Conservation (phyloP, 148 eudicot species). For the Rheum nobile region DNA sequence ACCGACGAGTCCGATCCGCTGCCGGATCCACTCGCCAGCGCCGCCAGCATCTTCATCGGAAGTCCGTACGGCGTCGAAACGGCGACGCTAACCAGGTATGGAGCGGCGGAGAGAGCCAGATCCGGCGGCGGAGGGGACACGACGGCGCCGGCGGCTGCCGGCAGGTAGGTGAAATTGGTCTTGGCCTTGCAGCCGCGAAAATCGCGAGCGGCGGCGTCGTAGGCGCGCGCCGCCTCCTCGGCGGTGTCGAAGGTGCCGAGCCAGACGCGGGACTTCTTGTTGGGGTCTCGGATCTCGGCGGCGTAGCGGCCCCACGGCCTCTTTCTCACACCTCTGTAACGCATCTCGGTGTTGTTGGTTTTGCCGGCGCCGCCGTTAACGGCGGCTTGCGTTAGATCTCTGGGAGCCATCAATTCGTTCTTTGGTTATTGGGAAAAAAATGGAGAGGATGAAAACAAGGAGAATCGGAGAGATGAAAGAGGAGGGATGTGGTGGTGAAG, state of each 20-base stretch:
- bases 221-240: slow-evolving; percentile 62
- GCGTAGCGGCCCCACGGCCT: slow-evolving; percentile 75
- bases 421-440: not conserved
- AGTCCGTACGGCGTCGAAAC: not conserved
- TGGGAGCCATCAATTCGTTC: not conserved
- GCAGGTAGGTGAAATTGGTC: slow-evolving; percentile 38
- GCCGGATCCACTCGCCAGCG: slow-evolving; percentile 3
- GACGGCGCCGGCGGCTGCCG: not conserved
- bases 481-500: not conserved
- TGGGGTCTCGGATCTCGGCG: slow-evolving; percentile 71
- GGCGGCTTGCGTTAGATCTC: not conserved
- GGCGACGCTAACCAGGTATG: not conserved
- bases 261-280: slow-evolving; percentile 62
- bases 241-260: slow-evolving; percentile 73
- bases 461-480: not conserved
- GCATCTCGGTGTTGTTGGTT: slow-evolving; percentile 21
- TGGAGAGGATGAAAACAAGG: not conserved
- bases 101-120: not conserved
- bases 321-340: slow-evolving; percentile 56
- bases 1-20: slow-evolving; percentile 57
- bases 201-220: slow-evolving; percentile 62
- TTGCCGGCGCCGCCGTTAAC: not conserved
- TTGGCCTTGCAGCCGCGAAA: slow-evolving; percentile 71
- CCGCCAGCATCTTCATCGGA: not conserved
- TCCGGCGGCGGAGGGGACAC: too few species aligned